Base-by-base conservation (phyloP, 2,329 filamentous ascomycete genomes). In the Nemania diffusa region DNA sequence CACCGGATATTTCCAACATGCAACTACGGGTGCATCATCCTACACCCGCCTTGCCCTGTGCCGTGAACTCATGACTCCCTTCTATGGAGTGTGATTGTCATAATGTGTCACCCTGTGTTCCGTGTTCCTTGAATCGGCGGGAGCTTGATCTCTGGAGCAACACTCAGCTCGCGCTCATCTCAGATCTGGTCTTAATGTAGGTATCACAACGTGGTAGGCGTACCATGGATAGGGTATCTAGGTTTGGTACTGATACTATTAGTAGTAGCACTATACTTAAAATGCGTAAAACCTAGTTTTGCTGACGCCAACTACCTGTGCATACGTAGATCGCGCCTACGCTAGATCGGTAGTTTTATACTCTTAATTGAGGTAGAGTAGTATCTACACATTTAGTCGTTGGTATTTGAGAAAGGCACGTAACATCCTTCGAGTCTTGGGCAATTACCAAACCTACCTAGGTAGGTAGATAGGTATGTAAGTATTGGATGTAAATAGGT, bases 361-460 rank as follows among this genome's bases (percentile, higher is more conserved):
- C 27, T 20, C 50, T 15, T 9, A 26, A 24, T 24, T 3, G 1
- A 48, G n/a, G 3, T 24, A 32, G 17, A 42, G 40, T 42, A 15
- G 40, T 42, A n/a, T 17, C n/a, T n/a, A n/a, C n/a, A n/a, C n/a
- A n/a, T n/a, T n/a, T 27, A 27, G 50, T 13, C 22, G 8, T 5
- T 26, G 17, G 24, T 48, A 62, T 48, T 57, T 34, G 11, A 26
- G n/a, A 59, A 40, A 40, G 15, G 37, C 46, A 22, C 62, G 62
- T 64, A 64, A 58, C 34, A 58, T 64, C 62, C 62, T 64, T 64
- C 55, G 3, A 27, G 22, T 62, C 58, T 44, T 42, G 44, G 44
- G n/a, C 17, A 44, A 44, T 44, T 44, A 44, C 40, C 40, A 44
- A 44, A n/a, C n/a, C n/a, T n/a, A n/a, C n/a, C n/a, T n/a, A n/a